A percentile compares a stretch with the other conserved stretches of the same genome.
These are phyloP conservation scores for Zymoseptoria pseudotritici DNA, from an alignment of 2,329 filamentous ascomycete species.

Conservation along the genomic window DNA sequence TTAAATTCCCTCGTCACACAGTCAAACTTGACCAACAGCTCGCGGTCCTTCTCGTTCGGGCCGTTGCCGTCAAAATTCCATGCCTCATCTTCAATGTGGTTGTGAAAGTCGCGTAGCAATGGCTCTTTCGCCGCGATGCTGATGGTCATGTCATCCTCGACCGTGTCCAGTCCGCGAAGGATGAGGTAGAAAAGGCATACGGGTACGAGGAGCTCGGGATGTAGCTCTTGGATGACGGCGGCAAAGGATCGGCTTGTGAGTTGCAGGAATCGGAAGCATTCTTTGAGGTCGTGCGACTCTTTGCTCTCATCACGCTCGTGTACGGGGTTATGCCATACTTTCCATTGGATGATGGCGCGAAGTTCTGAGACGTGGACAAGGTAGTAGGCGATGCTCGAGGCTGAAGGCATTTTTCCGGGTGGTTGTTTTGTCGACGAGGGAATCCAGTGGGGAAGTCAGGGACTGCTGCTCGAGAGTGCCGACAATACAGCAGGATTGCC, in stretches of 20 bases:
- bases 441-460: not conserved
- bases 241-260: slow-evolving; percentile 88
- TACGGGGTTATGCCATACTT: slow-evolving; percentile 92
- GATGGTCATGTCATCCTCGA: slow-evolving; percentile 97
- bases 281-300: slow-evolving; percentile 64
- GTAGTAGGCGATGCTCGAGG: slow-evolving; percentile 28
- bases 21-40: slow-evolving; percentile 88
- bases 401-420: slow-evolving; percentile 26
- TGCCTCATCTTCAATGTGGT: slow-evolving; percentile 70
- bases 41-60: slow-evolving; percentile 86
- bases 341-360: slow-evolving; percentile 42
- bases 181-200: slow-evolving; percentile 88
- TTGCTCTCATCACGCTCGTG: slow-evolving; percentile 71
- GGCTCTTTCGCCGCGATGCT: slow-evolving; percentile 75
- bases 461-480: not conserved
- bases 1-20: slow-evolving; percentile 79
- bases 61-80: slow-evolving; percentile 87
- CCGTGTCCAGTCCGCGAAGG: slow-evolving; percentile 88
- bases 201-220: slow-evolving; percentile 85
- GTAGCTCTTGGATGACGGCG: slow-evolving; percentile 89
- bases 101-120: slow-evolving; percentile 72
- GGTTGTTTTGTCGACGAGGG: not conserved
- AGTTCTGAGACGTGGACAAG: slow-evolving; percentile 29
- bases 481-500: not conserved
- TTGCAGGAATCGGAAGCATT: slow-evolving; percentile 81